phyloP scores from a whole-genome alignment of 2,329 filamentous ascomycete genomes.

The Alternaria sp. region DNA sequence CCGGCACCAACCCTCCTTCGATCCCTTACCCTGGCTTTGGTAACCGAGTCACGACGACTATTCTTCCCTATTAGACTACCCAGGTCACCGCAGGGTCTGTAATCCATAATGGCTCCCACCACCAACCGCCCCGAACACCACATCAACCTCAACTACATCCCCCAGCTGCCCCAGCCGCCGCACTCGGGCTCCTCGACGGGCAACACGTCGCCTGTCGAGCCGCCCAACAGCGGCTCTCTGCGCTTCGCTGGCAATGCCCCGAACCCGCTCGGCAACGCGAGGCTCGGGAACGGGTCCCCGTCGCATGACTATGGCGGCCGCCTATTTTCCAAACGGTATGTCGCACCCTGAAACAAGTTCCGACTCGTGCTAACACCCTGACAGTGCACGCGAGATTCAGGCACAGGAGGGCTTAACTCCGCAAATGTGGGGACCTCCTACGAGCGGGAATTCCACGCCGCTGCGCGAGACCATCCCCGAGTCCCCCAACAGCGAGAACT shows the following conservation, averaged over 20 bases:
- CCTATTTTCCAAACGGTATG: conserved; percentile 91
- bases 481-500: conserved; percentile 89
- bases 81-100: conserved; percentile 50
- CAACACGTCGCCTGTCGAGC: conserved; percentile 80
- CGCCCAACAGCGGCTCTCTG: conserved; percentile 66
- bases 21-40: conserved; percentile 48
- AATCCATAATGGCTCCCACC: conserved; percentile 90
- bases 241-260: conserved; percentile 77
- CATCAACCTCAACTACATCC: conserved; percentile 82
- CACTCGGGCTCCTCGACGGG: conserved; percentile 81
- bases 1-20: conserved; percentile 47
- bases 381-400: conserved; percentile 92
- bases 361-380: conserved; percentile 38
- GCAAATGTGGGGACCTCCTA: conserved; percentile 88
- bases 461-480: conserved; percentile 97
- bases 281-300: conserved; percentile 93
- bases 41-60: conserved; percentile 44
- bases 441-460: conserved; percentile 94
- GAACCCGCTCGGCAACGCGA: conserved; percentile 58
- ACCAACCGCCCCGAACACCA: conserved; percentile 79
- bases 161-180: conserved; percentile 69
- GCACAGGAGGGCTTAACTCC: conserved; percentile 86
- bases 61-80: conserved; percentile 35
- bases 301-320: conserved; percentile 85
- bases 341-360: conserved; percentile 43